Evolutionary conservation across 2,329 filamentous ascomycete species (phyloP).

Genomic region (Aspergillus caelatus): DNA sequence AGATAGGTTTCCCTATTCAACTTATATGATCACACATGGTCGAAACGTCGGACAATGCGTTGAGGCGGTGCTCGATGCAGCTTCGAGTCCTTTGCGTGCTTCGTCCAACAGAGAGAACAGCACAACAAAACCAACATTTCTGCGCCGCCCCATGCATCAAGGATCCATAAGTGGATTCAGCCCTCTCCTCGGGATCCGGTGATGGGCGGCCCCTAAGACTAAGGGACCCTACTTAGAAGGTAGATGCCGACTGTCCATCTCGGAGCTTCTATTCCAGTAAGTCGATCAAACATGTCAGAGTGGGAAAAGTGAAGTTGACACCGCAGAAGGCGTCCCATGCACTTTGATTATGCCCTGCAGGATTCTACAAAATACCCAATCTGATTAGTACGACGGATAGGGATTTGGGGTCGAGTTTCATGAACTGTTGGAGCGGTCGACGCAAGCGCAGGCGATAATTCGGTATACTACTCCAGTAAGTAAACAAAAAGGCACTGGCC

Average conservation of each 20-base stretch:
- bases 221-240: not conserved
- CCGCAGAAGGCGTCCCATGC: not conserved
- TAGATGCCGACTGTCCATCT: not conserved
- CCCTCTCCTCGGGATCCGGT: not conserved
- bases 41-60: not conserved
- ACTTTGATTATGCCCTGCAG: not conserved
- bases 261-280: not conserved
- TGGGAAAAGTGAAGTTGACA: not conserved
- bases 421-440: not conserved
- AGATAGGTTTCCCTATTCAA: not conserved
- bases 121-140: conserved; percentile 1
- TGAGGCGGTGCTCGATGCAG: conserved; percentile 8
- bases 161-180: conserved; percentile 5
- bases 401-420: conserved; percentile 1
- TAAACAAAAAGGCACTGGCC: not conserved
- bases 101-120: conserved; percentile 3
- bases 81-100: not conserved
- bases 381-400: not conserved
- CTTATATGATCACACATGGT: conserved; percentile 3
- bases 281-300: not conserved
- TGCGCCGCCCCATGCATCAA: conserved; percentile 2
- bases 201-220: not conserved
- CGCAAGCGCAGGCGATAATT: not conserved
- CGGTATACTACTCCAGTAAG: conserved; percentile 1
- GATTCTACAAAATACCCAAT: conserved; percentile 3